A percentile compares a stretch with the other conserved stretches of the same genome.
Evolutionary conservation across 176 grass and related monocot genomes (phyloP).

Genomic region (Themeda triandra): DNA sequence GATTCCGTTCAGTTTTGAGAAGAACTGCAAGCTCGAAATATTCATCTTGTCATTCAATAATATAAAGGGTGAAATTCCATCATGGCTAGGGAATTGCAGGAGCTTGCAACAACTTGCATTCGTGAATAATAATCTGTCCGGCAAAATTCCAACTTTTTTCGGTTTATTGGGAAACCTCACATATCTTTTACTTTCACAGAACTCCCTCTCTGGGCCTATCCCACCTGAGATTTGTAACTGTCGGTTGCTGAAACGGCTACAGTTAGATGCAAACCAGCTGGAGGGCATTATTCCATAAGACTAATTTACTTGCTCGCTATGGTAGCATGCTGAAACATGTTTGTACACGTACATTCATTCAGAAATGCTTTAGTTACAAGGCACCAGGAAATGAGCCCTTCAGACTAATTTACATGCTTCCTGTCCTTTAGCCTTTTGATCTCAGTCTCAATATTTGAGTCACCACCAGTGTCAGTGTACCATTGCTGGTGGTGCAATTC

Average conservation of each 20-base stretch:
- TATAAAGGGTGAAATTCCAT: conserved; percentile 48
- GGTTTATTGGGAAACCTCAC: conserved; percentile 54
- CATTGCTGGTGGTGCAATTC: too few species aligned
- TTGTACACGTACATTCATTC: too few species aligned
- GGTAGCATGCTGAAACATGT: too few species aligned
- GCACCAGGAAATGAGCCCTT: too few species aligned
- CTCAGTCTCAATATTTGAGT: too few species aligned
- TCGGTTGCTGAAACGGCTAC: background rate
- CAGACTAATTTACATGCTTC: too few species aligned
- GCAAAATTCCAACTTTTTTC: conserved; percentile 49
- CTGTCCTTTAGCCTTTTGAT: too few species aligned
- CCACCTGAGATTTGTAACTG: conserved; percentile 58
- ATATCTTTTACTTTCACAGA: conserved; percentile 52
- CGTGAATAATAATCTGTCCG: conserved; percentile 43
- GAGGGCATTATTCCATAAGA: background rate
- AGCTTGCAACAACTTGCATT: conserved; percentile 33
- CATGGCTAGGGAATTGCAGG: conserved; percentile 45
- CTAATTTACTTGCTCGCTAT: too few species aligned
- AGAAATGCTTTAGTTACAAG: too few species aligned
- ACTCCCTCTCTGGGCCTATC: conserved; percentile 66
- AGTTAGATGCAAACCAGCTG: conserved; percentile 53
- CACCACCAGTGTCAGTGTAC: too few species aligned
- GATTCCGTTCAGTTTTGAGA: conserved; percentile 44
- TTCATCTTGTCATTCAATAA: conserved; percentile 52
- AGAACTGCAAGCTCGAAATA: conserved; percentile 43